Evolutionary conservation across 1,284 basidiomycete species (phyloP), one percentile per base, ranked within the genome.

Genomic region (Anthracocystis setariae): DNA sequence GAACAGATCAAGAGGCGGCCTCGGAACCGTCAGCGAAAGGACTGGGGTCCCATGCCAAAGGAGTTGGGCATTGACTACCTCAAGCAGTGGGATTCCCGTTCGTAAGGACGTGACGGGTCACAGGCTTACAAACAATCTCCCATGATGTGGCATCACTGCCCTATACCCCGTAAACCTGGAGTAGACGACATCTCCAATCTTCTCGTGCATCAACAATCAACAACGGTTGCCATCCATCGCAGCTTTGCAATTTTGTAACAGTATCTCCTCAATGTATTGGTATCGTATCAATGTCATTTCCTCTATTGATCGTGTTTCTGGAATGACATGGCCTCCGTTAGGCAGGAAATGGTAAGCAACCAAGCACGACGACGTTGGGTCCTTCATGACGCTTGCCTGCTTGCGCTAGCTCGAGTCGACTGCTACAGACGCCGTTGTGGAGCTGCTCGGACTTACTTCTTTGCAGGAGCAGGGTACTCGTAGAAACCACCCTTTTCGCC

Each of bases 401-500:
- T 15, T 24, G 18, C 8, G 8, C 23, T 8, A 20, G 32, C 38
- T 42, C n/a, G 8, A 21, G 21, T 7, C 7, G 39, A 10, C 20
- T 42, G 8, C 20, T 42, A 4, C 7, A 18, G 10, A 17, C 8
- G 35, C 35, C 13, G 35, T n/a, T 8, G 17, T 27, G 23, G 17
- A 42, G 17, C n/a, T 23, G 12, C 13, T 12, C 20, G 25, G 13
- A 25, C 23, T 68, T 39, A 74, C 62, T 75, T 73, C 54, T 70
- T 76, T 51, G 67, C 52, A 33, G 68, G 61, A 46, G 62, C 69
- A 33, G 69, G 63, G 65, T 84, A 85, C 72, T 84, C 82, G 73
- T 83, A 85, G 70, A 85, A 85, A n/a, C 85, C 85, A 46, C 78
- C 80, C 75, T 80, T 80, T 56, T 84, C 80, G 0, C 86, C 86